Evolutionary conservation across 2,329 filamentous ascomycete genomes (phyloP).

Genomic region (Alternaria infectoria): DNA sequence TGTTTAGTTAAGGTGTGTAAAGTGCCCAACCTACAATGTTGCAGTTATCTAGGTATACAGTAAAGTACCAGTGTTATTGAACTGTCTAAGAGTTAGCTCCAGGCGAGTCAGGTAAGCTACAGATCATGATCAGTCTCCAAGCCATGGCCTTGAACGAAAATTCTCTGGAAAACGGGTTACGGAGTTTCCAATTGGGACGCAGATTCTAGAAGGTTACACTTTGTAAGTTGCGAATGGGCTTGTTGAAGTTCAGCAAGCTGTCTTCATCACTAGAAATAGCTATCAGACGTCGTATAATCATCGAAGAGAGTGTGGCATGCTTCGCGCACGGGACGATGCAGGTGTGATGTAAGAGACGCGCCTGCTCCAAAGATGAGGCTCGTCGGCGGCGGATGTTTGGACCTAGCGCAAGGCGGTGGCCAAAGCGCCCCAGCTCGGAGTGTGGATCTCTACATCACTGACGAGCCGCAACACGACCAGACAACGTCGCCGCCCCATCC

Average conservation of each 20-base stretch:
- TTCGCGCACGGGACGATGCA: background rate
- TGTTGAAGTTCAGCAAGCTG: background rate
- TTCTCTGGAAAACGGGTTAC: conserved; percentile 60
- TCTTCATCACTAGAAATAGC: background rate
- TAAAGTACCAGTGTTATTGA: conserved; percentile 45
- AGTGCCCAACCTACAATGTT: background rate
- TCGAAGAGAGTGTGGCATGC: background rate
- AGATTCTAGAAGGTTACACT: background rate
- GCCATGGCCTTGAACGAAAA: conserved; percentile 61
- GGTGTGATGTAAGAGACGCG: background rate
- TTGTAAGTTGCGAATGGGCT: background rate
- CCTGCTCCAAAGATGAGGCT: conserved; percentile 3
- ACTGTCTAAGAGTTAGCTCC: conserved; percentile 10
- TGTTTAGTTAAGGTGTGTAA: background rate
- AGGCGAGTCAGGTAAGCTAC: conserved; percentile 55
- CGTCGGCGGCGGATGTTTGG: conserved; percentile 21
- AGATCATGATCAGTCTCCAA: conserved; percentile 61
- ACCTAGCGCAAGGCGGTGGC: conserved; percentile 10
- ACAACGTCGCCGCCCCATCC: conserved; percentile 17
- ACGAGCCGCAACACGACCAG: conserved; percentile 23
- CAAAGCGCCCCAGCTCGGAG: conserved; percentile 11
- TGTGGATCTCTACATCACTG: conserved; percentile 24
- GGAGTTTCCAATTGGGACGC: conserved; percentile 35
- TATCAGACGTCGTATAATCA: background rate
- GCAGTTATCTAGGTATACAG: background rate